Evolutionary conservation across 2,329 filamentous ascomycete species (phyloP).

Genomic region (Fusarium sp.): DNA sequence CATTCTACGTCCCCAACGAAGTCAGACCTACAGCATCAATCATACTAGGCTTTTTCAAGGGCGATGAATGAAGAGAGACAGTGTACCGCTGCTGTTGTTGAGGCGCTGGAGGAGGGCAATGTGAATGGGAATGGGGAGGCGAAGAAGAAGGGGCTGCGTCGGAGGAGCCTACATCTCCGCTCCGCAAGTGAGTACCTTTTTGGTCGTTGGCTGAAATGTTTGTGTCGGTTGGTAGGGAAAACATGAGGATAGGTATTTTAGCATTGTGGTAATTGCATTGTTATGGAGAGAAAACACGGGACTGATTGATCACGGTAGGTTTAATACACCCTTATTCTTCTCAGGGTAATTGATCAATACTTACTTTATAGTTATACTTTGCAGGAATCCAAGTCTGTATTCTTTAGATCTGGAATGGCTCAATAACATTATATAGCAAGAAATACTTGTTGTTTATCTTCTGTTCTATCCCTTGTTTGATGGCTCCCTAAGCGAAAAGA

Average conservation of each 20-base stretch:
- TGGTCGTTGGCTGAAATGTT: not conserved
- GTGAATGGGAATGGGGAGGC: slow-evolving; percentile 20
- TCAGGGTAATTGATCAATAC: too few relatives aligned
- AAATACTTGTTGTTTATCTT: too few relatives aligned
- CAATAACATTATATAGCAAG: too few relatives aligned
- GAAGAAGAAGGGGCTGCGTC: slow-evolving; percentile 18
- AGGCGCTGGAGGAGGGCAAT: too few relatives aligned
- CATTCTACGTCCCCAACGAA: slow-evolving; percentile 42
- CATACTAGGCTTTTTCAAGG: slow-evolving; percentile 40
- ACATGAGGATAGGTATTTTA: not conserved
- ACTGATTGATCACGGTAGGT: too few relatives aligned
- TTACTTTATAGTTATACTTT: too few relatives aligned
- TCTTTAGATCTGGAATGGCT: too few relatives aligned
- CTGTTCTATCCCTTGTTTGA: too few relatives aligned
- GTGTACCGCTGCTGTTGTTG: slow-evolving; percentile 45
- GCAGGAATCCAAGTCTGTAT: too few relatives aligned
- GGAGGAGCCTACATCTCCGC: slow-evolving; percentile 25
- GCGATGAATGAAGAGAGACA: slow-evolving; percentile 38
- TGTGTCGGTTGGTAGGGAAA: not conserved
- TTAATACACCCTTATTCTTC: too few relatives aligned
- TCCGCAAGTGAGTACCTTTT: slow-evolving; percentile 9
- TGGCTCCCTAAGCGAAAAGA: too few relatives aligned
- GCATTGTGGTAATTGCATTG: not conserved
- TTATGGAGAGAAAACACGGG: not conserved
- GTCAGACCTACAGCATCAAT: slow-evolving; percentile 24